Percentiles rank a stretch among this genome's conserved stretches.
phyloP scores from a whole-genome alignment of 495 filamentous ascomycete genomes.

The Glutinoglossum americanum region DNA sequence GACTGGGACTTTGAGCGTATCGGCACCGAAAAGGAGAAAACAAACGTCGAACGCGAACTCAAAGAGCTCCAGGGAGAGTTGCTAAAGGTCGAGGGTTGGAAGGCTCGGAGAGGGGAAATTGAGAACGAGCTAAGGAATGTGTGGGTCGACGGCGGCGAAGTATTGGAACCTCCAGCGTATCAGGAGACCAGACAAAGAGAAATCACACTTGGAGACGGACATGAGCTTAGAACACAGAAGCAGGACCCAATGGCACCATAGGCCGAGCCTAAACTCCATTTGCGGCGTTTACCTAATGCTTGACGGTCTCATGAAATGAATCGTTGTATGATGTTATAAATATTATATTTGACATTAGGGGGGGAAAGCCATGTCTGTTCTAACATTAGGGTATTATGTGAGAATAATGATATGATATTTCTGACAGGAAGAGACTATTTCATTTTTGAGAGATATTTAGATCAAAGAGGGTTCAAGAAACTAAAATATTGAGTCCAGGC shows the following conservation, averaged over 20 bases:
- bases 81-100: conserved; percentile 65
- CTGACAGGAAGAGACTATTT: no score
- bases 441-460: no score
- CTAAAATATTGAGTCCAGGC: no score
- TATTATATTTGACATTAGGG: background rate
- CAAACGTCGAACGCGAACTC: conserved; percentile 74
- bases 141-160: conserved; percentile 28
- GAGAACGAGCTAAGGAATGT: conserved; percentile 38
- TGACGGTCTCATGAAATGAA: background rate
- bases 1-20: conserved; percentile 84
- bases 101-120: conserved; percentile 55
- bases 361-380: background rate
- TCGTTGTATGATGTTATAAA: background rate
- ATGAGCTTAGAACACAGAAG: background rate
- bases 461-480: no score
- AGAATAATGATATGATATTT: background rate
- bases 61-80: conserved; percentile 60
- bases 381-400: background rate
- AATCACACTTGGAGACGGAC: background rate
- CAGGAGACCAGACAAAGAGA: background rate
- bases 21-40: conserved; percentile 77
- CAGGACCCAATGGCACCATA: background rate
- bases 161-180: background rate
- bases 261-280: background rate
- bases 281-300: background rate